Conservation (phyloP, 768 basidiomycete species). For the Amanita molliuscula region DNA sequence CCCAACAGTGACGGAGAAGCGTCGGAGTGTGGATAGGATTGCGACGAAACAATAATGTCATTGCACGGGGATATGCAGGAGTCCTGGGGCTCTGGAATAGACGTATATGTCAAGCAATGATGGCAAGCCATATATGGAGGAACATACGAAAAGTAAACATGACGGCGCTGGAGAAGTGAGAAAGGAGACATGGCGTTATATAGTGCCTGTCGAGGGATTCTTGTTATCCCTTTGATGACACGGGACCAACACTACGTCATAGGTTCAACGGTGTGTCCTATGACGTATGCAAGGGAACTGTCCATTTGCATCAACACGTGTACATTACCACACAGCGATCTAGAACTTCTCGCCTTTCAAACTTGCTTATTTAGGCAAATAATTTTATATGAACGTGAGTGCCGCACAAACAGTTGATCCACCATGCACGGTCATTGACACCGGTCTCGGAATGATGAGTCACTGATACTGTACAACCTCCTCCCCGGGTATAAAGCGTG, state of each 20-base stretch:
- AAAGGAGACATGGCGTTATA: slow-evolving; percentile 4
- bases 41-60: not conserved
- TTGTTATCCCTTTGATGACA: slow-evolving; percentile 2
- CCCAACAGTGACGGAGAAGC: not conserved
- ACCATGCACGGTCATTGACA: not conserved
- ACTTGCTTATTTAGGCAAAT: not conserved
- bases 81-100: not conserved
- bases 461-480: not conserved
- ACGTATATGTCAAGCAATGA: not conserved
- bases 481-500: not conserved
- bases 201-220: slow-evolving; percentile 4
- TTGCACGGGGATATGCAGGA: not conserved
- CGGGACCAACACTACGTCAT: slow-evolving; percentile 2
- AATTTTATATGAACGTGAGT: not conserved
- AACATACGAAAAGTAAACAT: slow-evolving; percentile 2
- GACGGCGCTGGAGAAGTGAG: not conserved
- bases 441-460: not conserved
- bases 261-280: not conserved
- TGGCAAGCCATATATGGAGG: not conserved
- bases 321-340: not conserved
- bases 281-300: not conserved
- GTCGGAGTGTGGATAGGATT: not conserved
- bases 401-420: not conserved
- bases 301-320: not conserved
- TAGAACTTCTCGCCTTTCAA: not conserved